Base-by-base conservation (phyloP, 257 asterid genomes). In the Misopates orontium region DNA sequence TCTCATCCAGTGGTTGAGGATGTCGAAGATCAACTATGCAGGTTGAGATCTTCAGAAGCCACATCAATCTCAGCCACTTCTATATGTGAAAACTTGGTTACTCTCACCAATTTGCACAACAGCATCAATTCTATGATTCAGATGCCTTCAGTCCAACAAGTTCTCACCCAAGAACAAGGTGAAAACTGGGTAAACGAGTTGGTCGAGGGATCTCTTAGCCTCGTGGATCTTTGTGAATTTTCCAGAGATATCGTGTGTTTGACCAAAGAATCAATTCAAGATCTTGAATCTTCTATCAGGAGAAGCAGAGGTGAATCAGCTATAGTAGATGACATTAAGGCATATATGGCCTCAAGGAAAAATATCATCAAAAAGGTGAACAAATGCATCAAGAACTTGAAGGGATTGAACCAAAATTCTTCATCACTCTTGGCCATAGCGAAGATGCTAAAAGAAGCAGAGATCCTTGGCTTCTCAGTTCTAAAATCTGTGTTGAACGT, bases 221-320 rank as follows among this genome's bases (percentile, higher is more conserved):
- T 75, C 0, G 62, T 82, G 36, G 84, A 82, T 65, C 67, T 72
- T 5, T 82, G 67, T 24, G 66, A 54, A 9, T 15, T 70, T 25
- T n/a, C 62, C 6, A 73, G 25, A 60, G 87, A 79, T 10, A 40
- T 59, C 44, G 50, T 57, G 17, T 1, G 14, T n/a, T 53, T 56
- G 0, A 51, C 60, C 22, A 82, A 48, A 47, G 79, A 74, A 55
- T 68, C 61, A 0, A 48, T 82, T 8, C 68, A 69, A 39, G 70
- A 65, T 3, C 66, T 71, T 28, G 63, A 82, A 54, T 82, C 83
- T 47, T 82, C 75, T 9, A 17, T 76, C 13, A 57, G 84, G 50
- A 75, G 81, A 63, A 76, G 60, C 8, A 74, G n/a, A n/a, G n/a
- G n/a, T n/a, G n/a, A n/a, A n/a, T n/a, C n/a, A n/a, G n/a, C 80